These are phyloP conservation scores for Penicillium steckii DNA, from an alignment of 495 filamentous ascomycete genomes.

Conservation along the genomic window DNA sequence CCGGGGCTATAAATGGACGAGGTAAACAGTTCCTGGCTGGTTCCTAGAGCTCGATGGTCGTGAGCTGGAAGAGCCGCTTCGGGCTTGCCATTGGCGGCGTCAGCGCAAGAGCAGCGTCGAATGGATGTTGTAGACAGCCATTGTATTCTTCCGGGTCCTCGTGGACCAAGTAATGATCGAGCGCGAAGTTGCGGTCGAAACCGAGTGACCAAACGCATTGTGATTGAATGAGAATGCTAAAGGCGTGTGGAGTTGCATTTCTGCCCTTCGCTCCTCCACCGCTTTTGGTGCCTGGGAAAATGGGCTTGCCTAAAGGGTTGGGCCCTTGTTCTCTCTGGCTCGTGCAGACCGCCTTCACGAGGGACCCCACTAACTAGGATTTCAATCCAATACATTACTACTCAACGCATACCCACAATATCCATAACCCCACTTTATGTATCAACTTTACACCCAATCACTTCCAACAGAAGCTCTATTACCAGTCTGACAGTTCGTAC, in stretches of 20 bases:
- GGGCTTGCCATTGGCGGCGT: constrained; percentile 21
- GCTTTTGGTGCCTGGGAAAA: too few species aligned
- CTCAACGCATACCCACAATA: too few species aligned
- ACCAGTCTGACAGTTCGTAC: too few species aligned
- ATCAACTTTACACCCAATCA: too few species aligned
- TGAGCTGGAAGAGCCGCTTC: constrained; percentile 28
- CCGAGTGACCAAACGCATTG: constrained; percentile 28
- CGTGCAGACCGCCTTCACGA: too few species aligned
- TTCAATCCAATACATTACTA: too few species aligned
- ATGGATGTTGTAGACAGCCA: constrained; percentile 33
- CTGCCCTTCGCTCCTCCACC: constrained; percentile 24
- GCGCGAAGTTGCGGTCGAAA: constrained; percentile 17
- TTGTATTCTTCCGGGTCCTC: constrained; percentile 19
- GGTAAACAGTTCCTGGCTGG: constrained; percentile 74
- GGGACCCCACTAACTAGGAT: too few species aligned
- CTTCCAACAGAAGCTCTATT: too few species aligned
- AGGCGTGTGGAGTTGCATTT: constrained; percentile 6
- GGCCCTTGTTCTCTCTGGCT: too few species aligned
- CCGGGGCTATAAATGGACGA: constrained; percentile 80
- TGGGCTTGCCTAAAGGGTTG: too few species aligned
- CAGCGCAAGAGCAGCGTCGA: constrained; percentile 41
- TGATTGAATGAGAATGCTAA: constrained; percentile 11
- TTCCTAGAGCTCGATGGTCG: constrained; percentile 71
- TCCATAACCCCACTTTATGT: too few species aligned
- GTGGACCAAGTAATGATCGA: constrained; percentile 4